phyloP scores from a whole-genome alignment of 2,329 filamentous ascomycete species.

The Alternaria sp. region DNA sequence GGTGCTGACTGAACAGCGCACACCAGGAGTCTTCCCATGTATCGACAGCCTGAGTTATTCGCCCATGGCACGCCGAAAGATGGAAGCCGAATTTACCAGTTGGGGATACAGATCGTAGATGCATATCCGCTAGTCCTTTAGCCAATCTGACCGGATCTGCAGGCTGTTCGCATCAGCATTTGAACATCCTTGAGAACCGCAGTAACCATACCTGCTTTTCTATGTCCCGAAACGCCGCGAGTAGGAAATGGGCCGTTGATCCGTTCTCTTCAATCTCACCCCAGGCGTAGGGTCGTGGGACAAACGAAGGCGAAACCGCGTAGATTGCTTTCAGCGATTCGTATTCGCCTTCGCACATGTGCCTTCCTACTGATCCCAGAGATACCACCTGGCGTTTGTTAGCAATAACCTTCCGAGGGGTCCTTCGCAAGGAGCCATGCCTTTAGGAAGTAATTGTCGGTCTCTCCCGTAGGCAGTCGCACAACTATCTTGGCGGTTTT shows the following conservation, averaged over 20 bases:
- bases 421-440: no score
- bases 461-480: no score
- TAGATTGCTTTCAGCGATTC: not conserved
- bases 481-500: no score
- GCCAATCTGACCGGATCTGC: not conserved
- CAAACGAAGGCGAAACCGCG: not conserved
- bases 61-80: not conserved
- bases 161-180: no score
- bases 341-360: not conserved
- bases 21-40: not conserved
- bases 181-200: no score
- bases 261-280: no score
- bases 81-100: not conserved
- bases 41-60: not conserved
- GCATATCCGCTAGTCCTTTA: not conserved
- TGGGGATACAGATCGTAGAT: not conserved
- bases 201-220: no score
- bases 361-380: not conserved
- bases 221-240: not conserved
- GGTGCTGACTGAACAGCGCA: rapidly evolving
- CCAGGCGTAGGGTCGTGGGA: not conserved
- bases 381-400: no score
- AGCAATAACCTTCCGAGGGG: rapidly evolving
- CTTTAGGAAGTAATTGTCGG: no score
- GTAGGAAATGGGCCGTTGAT: not conserved